phyloP scores from a whole-genome alignment of 345 rosid species.

The Cardamine chenopodiifolia region DNA sequence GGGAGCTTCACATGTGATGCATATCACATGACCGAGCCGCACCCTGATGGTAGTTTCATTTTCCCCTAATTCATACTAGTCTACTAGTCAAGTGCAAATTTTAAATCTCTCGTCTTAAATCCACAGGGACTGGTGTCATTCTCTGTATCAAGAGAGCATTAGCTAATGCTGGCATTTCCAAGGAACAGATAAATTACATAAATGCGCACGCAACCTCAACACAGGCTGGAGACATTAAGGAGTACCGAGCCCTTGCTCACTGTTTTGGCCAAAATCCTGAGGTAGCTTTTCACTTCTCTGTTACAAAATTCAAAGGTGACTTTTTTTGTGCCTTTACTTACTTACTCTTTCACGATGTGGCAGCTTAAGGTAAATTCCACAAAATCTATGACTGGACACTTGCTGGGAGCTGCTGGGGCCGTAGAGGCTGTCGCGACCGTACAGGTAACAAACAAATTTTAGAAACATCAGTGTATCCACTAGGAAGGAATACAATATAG shows the following conservation, averaged over 20 bases:
- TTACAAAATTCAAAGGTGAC: background rate
- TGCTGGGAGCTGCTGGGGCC: constrained; percentile 92
- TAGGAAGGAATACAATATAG: background rate
- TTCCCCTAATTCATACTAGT: background rate
- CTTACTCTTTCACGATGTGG: constrained; percentile 21
- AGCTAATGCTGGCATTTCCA: constrained; percentile 67
- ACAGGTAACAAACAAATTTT: constrained; percentile 57
- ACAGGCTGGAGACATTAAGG: constrained; percentile 84
- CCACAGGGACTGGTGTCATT: constrained; percentile 70
- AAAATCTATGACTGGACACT: constrained; percentile 94
- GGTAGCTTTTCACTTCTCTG: constrained; percentile 45
- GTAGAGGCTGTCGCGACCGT: constrained; percentile 88
- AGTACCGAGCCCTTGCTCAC: constrained; percentile 71
- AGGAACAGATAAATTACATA: constrained; percentile 75
- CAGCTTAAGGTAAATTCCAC: constrained; percentile 89
- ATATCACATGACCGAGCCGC: constrained; percentile 96
- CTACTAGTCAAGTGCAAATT: background rate
- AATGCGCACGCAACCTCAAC: constrained; percentile 98
- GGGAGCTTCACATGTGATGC: constrained; percentile 98
- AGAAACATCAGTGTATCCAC: constrained; percentile 3
- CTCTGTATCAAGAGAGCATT: constrained; percentile 91
- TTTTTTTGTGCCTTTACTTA: constrained; percentile 27
- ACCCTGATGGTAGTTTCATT: constrained; percentile 69
- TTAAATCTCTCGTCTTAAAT: background rate
- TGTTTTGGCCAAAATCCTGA: constrained; percentile 82